Evolutionary conservation across 345 rosid genomes (phyloP).

Genomic region (Kernera saxatilis): DNA sequence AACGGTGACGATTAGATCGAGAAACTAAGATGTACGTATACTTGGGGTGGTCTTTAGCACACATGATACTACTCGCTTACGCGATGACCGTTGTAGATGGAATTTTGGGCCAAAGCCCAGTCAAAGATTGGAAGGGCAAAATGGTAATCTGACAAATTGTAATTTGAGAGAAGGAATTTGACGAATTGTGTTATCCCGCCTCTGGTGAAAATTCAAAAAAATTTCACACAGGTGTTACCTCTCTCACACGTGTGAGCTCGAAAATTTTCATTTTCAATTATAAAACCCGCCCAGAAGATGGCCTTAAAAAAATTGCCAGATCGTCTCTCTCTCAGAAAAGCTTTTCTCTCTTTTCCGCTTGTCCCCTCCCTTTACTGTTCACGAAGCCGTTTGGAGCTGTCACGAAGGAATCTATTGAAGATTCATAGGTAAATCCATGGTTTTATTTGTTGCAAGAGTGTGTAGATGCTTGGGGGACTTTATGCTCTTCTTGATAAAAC

Average conservation of each 20-base stretch:
- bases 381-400: background rate
- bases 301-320: conserved; percentile 21
- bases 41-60: background rate
- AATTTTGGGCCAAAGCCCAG: conserved; percentile 17
- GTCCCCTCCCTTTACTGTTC: conserved; percentile 19
- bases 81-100: background rate
- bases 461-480: background rate
- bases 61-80: background rate
- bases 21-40: background rate
- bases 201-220: conserved; percentile 20
- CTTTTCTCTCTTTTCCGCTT: conserved; percentile 8
- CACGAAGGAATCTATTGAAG: conserved; percentile 9
- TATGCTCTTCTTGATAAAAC: background rate
- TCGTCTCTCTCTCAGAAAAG: conserved; percentile 24
- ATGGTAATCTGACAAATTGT: background rate
- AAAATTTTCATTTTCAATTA: conserved; percentile 27
- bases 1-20: background rate
- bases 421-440: conserved; percentile 10
- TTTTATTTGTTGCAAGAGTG: background rate
- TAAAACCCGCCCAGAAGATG: conserved; percentile 31
- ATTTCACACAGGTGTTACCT: background rate
- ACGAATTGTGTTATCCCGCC: conserved; percentile 22
- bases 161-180: background rate
- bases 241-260: conserved; percentile 22
- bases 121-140: background rate